Conservation (phyloP, 352 stramenopile species). For the Globisporangium cystogenes region DNA sequence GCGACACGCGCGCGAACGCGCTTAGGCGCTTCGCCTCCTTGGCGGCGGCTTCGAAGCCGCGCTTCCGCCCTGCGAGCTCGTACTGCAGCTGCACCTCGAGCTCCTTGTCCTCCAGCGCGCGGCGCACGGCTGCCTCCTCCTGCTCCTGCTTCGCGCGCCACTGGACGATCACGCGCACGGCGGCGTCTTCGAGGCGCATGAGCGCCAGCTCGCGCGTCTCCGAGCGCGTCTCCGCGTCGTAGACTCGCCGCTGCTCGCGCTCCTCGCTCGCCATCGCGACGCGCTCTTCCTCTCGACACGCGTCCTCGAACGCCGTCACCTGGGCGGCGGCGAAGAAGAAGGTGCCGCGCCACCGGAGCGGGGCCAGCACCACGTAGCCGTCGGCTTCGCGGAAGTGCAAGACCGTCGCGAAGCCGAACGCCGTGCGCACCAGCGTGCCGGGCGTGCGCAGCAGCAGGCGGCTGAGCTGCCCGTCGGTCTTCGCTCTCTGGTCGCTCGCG, state of each 20-base stretch:
- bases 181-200: conserved; percentile 44
- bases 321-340: conserved; percentile 41
- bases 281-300: conserved; percentile 37
- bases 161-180: conserved; percentile 21
- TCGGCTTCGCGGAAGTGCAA: conserved; percentile 52
- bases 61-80: conserved; percentile 25
- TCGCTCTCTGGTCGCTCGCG: conserved; percentile 12
- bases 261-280: conserved; percentile 49
- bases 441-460: conserved; percentile 34
- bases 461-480: conserved; percentile 23
- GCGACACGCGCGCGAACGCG: conserved; percentile 23
- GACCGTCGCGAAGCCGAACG: conserved; percentile 39
- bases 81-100: conserved; percentile 44
- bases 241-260: conserved; percentile 12
- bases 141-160: conserved; percentile 39
- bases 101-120: conserved; percentile 32
- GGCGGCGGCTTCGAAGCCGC: conserved; percentile 14
- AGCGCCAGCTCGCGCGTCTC: conserved; percentile 19
- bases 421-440: conserved; percentile 34
- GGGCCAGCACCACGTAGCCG: conserved; percentile 35
- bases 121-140: conserved; percentile 25
- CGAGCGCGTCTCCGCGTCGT: conserved; percentile 12
- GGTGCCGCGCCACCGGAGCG: conserved; percentile 42
- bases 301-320: conserved; percentile 36
- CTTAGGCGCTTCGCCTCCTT: conserved; percentile 33